Evolutionary conservation across 2,329 filamentous ascomycete genomes (phyloP).

Genomic region (Penicillium capsulatum): DNA sequence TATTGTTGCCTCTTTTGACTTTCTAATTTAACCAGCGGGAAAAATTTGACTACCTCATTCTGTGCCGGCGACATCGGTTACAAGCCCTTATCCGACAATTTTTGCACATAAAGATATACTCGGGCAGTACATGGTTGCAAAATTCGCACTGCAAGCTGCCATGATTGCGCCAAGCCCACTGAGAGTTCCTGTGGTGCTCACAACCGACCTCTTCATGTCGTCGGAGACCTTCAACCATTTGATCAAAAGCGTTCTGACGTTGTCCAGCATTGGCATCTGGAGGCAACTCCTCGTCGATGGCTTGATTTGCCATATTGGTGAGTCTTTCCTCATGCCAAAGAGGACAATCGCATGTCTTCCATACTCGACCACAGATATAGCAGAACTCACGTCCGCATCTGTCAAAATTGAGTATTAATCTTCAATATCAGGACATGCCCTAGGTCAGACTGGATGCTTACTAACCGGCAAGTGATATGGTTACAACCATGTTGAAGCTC

Average conservation of each 20-base stretch:
- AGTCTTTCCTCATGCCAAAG: conserved; percentile 12
- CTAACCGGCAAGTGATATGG: conserved; percentile 19
- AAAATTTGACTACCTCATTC: too few relatives aligned
- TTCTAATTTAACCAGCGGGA: too few relatives aligned
- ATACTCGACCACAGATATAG: conserved; percentile 2
- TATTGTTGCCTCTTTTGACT: too few relatives aligned
- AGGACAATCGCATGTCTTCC: conserved; percentile 1
- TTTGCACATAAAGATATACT: conserved; percentile 4
- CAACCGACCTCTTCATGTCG: conserved; percentile 9
- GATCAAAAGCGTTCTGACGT: conserved; percentile 6
- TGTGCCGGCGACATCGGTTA: too few relatives aligned
- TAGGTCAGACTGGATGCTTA: too few relatives aligned
- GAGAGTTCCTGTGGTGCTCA: conserved; percentile 9
- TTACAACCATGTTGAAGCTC: conserved; percentile 13
- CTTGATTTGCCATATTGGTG: conserved; percentile 2
- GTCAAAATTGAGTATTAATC: conserved; percentile 19
- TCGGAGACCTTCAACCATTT: conserved; percentile 3
- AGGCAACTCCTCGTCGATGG: conserved; percentile 7
- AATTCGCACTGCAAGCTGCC: conserved; percentile 1
- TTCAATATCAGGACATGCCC: too few relatives aligned
- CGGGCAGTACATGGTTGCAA: background rate
- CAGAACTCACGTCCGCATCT: conserved; percentile 6
- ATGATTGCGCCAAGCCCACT: conserved; percentile 7
- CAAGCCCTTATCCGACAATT: conserved; percentile 13
- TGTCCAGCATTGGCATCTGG: background rate